Evolutionary conservation across 192 early-diverging fungal genomes (phyloP), one percentile per base, ranked within the genome.

Genomic region (Cladochytrium replicatum): DNA sequence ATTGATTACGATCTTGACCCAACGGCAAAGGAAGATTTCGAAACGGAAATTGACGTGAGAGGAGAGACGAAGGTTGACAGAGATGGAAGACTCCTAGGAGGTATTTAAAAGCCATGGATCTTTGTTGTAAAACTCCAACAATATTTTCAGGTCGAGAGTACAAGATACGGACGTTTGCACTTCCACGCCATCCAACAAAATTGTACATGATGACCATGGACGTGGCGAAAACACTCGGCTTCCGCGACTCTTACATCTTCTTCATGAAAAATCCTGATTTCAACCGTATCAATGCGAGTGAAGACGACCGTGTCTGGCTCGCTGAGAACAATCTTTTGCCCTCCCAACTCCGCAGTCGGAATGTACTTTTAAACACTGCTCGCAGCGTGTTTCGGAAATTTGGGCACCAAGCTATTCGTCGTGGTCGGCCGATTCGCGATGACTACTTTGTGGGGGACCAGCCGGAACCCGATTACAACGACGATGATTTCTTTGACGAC

Each of bases 181-280:
- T 91, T 28, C 87, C 89, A 17, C 71, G 91, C 43, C 87, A 85
- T 61, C 72, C 68, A 19, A 69, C 69, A 37, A 69, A 78, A 11
- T 63, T 75, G 44, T 88, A 85, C 48, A 84, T 93, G 79, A 67
- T 91, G 32, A 83, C 89, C 6, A 86, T 91, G 75, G 93, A 97
- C 52, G 84, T 85, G 30, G 80, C 88, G 21, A 83, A 86, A 38
- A 67, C 75, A 26, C 72, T 88, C 7, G 86, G 86, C 3, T 89
- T 83, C 52, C 81, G 93, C 17, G 93, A 97, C 72, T 89, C 91
- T 50, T 91, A 93, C 71, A 73, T 97, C 47, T 85, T 97, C 56
- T 94, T 93, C 62, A 67, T 86, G 55, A 81, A 78, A 57, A 89
- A 92, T 56, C 83, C 84, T 21, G 60, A 77, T 1, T 65, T 97